phyloP scores from a whole-genome alignment of 2,329 filamentous ascomycete species.

The Diplocarpon rosae region DNA sequence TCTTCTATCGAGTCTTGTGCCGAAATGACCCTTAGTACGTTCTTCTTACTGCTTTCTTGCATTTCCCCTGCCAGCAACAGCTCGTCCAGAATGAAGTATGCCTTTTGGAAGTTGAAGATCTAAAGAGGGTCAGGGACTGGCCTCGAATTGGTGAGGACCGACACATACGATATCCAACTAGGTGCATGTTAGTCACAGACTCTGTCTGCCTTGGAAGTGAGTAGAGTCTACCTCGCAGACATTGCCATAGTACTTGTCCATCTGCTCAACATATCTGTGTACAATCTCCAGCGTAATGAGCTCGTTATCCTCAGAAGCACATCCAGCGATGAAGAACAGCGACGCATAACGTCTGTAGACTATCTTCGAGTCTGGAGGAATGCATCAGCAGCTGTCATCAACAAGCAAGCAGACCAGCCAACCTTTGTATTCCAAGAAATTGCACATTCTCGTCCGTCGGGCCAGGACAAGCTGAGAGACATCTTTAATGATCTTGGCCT shows the following conservation, averaged over 20 bases:
- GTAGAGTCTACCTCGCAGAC: slow-evolving; percentile 69
- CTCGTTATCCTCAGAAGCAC: slow-evolving; percentile 94
- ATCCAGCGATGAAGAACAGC: slow-evolving; percentile 97
- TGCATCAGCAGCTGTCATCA: slow-evolving; percentile 11
- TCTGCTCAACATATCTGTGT: slow-evolving; percentile 98
- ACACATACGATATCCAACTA: slow-evolving; percentile 22
- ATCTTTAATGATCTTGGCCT: slow-evolving; percentile 99
- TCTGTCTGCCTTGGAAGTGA: neutral
- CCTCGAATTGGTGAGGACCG: neutral
- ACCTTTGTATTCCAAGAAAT: slow-evolving; percentile 99
- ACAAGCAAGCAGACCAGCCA: neutral
- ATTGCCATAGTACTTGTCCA: slow-evolving; percentile 99
- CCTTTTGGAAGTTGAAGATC: slow-evolving; percentile 99
- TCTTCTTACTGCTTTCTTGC: slow-evolving; percentile 99
- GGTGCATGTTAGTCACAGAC: slow-evolving; percentile 6
- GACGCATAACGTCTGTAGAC: slow-evolving; percentile 98
- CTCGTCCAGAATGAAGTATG: slow-evolving; percentile 98
- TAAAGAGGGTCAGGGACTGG: slow-evolving; percentile 4
- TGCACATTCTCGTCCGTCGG: slow-evolving; percentile 96
- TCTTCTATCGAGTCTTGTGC: slow-evolving; percentile 97
- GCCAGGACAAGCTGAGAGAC: slow-evolving; percentile 95
- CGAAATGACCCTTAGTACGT: slow-evolving; percentile 87
- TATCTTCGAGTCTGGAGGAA: slow-evolving; percentile 75
- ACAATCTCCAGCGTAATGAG: slow-evolving; percentile 97
- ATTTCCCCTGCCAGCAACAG: slow-evolving; percentile 89